Evolutionary conservation across 208 protist genomes (phyloP).

Genomic region (Blastocrithidia nonstop): DNA sequence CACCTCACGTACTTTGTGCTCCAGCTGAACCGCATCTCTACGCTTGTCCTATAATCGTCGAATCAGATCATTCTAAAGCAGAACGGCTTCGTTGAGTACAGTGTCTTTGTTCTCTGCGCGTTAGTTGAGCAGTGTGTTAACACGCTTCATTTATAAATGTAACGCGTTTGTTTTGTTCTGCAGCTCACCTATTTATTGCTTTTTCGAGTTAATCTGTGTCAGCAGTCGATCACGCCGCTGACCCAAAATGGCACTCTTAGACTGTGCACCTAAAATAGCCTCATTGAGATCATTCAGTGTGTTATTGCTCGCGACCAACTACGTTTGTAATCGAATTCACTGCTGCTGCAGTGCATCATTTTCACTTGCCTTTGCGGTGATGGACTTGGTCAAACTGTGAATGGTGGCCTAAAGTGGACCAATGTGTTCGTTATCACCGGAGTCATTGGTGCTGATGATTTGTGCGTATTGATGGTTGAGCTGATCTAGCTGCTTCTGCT

Average conservation of each 20-base stretch:
- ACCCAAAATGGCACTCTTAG: constrained; percentile 75
- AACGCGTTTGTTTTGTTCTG: constrained; percentile 79
- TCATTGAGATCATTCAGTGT: constrained; percentile 77
- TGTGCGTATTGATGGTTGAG: constrained; percentile 91
- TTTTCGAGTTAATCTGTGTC: constrained; percentile 43
- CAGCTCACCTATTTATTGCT: constrained; percentile 58
- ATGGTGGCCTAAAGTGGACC: constrained; percentile 92
- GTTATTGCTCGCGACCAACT: constrained; percentile 89
- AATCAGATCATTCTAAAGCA: constrained; percentile 86
- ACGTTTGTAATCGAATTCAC: constrained; percentile 91
- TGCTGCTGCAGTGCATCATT: constrained; percentile 89
- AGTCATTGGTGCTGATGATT: constrained; percentile 37
- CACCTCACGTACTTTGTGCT: constrained; percentile 73
- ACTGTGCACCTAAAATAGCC: constrained; percentile 71
- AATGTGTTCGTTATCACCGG: constrained; percentile 65
- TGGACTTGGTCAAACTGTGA: constrained; percentile 87
- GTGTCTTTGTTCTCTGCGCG: constrained; percentile 56
- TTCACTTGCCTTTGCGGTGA: constrained; percentile 75
- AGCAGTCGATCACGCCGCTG: constrained; percentile 85
- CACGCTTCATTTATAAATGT: constrained; percentile 86
- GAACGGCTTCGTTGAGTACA: constrained; percentile 81
- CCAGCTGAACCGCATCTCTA: constrained; percentile 75
- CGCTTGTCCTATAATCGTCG: constrained; percentile 82
- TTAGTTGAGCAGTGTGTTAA: constrained; percentile 84
- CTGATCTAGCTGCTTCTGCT: constrained; percentile 91